phyloP scores from a whole-genome alignment of 1,284 basidiomycete species.

The Caloboletus firmus region DNA sequence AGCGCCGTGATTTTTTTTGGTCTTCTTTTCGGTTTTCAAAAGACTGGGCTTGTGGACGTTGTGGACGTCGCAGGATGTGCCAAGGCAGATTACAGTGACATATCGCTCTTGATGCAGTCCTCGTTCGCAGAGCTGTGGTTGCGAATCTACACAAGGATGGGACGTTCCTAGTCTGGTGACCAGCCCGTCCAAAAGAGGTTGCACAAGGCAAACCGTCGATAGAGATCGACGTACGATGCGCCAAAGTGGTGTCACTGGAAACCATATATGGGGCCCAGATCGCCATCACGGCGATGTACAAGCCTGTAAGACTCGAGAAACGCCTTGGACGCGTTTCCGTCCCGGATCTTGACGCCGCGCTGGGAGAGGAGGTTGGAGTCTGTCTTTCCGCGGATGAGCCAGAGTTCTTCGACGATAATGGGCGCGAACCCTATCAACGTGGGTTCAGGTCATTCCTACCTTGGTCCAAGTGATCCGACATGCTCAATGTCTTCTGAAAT shows the following conservation, averaged over 20 bases:
- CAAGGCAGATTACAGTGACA: too few relatives aligned
- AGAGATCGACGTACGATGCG: slow-evolving; percentile 80
- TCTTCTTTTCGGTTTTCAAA: too few relatives aligned
- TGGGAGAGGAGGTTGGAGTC: slow-evolving; percentile 77
- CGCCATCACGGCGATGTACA: slow-evolving; percentile 83
- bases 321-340: slow-evolving; percentile 89
- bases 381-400: slow-evolving; percentile 90
- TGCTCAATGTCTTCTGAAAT: not conserved
- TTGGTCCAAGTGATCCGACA: slow-evolving; percentile 1
- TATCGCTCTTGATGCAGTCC: too few relatives aligned
- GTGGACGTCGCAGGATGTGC: too few relatives aligned
- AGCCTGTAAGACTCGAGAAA: slow-evolving; percentile 88
- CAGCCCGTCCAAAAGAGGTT: not conserved
- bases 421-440: slow-evolving; percentile 14
- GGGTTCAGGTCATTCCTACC: not conserved
- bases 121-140: too few relatives aligned
- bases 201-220: not conserved
- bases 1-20: too few relatives aligned
- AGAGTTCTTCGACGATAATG: slow-evolving; percentile 87
- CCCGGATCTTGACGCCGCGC: slow-evolving; percentile 97
- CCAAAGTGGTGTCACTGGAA: slow-evolving; percentile 99
- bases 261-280: slow-evolving; percentile 95
- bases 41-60: too few relatives aligned
- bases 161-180: not conserved
- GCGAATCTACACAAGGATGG: too few relatives aligned